Percentiles rank a stretch among this genome's conserved stretches.
Conservation (phyloP, 331 rosid genomes). For the Phaseolus coccineus region DNA sequence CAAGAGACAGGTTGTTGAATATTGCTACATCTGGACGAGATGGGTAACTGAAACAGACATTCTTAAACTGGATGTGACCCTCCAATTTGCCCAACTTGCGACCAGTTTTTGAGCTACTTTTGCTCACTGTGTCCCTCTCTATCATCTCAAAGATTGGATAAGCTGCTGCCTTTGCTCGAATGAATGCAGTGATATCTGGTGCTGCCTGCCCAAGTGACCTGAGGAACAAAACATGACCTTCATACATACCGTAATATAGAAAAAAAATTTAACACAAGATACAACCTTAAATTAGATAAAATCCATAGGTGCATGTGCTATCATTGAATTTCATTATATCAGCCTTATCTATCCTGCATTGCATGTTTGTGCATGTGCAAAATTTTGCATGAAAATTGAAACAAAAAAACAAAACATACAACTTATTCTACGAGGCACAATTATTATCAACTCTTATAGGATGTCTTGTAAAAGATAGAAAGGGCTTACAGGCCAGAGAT, state of each 20-base stretch:
- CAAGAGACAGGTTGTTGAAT: conserved; percentile 71
- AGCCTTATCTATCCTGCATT: background rate
- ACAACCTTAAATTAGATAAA: background rate
- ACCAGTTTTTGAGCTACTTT: conserved; percentile 64
- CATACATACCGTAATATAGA: conserved; percentile 14
- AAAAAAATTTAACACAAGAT: conserved; percentile 7
- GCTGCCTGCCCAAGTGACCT: conserved; percentile 98
- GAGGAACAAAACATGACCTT: conserved; percentile 44
- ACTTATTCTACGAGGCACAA: background rate
- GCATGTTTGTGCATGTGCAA: background rate
- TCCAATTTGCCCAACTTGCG: conserved; percentile 65
- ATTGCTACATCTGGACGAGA: conserved; percentile 78
- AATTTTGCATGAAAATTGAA: background rate
- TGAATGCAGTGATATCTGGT: conserved; percentile 84
- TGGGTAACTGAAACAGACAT: conserved; percentile 83
- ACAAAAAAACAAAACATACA: background rate
- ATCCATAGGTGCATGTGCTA: background rate
- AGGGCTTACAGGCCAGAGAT: conserved; percentile 93
- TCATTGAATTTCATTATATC: background rate
- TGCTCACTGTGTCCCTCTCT: conserved; percentile 79
- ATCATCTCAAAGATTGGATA: conserved; percentile 95
- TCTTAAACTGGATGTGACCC: conserved; percentile 81
- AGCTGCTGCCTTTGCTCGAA: conserved; percentile 95
- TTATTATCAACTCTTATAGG: background rate
- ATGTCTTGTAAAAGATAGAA: conserved; percentile 29